phyloP scores from a whole-genome alignment of 1,284 basidiomycete species.

The Microbotryum silenes-acaulis region DNA sequence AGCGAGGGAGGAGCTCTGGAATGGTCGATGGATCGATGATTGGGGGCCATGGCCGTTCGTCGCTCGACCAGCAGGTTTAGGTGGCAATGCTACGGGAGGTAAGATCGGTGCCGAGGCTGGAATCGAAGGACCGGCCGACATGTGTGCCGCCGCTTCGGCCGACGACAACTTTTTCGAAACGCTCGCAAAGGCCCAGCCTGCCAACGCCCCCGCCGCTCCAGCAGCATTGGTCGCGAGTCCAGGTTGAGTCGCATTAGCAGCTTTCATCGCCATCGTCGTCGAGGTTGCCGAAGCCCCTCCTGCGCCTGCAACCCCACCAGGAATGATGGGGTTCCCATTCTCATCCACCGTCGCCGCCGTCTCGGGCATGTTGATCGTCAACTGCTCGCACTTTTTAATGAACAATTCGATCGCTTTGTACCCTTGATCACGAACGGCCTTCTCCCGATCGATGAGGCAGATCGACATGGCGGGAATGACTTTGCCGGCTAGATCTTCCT shows the following conservation, averaged over 20 bases:
- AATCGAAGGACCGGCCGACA: conserved; percentile 36
- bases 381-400: conserved; percentile 68
- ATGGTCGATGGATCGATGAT: background rate
- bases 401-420: conserved; percentile 85
- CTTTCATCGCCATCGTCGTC: conserved; percentile 9
- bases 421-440: conserved; percentile 79
- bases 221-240: conserved; percentile 73
- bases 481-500: conserved; percentile 78
- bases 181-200: conserved; percentile 89
- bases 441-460: conserved; percentile 73
- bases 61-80: background rate
- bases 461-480: conserved; percentile 79
- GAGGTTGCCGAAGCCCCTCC: background rate
- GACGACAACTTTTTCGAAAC: conserved; percentile 62
- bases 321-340: conserved; percentile 36
- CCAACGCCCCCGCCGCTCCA: conserved; percentile 79
- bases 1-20: background rate
- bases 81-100: background rate
- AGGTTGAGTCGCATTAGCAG: conserved; percentile 38
- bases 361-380: conserved; percentile 73
- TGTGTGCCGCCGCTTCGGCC: conserved; percentile 32
- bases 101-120: conserved; percentile 5
- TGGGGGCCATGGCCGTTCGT: background rate
- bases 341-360: conserved; percentile 48
- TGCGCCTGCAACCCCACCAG: conserved; percentile 10